phyloP scores from a whole-genome alignment of 495 filamentous ascomycete genomes.

The Terfezia boudieri region DNA sequence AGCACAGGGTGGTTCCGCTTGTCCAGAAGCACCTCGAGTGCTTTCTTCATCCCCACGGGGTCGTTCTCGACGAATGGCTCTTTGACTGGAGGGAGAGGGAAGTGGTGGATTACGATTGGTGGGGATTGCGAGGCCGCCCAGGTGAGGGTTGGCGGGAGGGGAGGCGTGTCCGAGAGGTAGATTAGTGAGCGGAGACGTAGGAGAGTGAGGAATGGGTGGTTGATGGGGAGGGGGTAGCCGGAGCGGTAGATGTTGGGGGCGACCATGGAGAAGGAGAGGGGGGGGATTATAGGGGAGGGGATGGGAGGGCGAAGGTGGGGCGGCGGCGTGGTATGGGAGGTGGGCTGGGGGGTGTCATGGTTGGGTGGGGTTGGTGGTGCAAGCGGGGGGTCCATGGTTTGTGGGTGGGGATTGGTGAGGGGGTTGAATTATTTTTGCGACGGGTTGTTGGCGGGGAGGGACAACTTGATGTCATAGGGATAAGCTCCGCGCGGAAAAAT shows the following conservation, averaged over 20 bases:
- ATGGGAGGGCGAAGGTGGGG: neutral
- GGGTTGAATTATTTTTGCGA: constrained; percentile 2
- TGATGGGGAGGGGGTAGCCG: constrained; percentile 10
- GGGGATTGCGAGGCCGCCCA: constrained; percentile 5
- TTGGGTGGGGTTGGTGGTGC: neutral
- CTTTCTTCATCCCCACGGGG: constrained; percentile 3
- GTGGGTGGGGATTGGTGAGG: constrained; percentile 3
- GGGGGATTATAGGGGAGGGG: constrained; percentile 5
- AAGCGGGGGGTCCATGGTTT: neutral
- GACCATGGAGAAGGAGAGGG: constrained; percentile 11
- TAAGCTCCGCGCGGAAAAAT: neutral
- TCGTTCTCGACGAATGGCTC: constrained; percentile 11
- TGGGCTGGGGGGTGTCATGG: neutral
- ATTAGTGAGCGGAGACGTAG: neutral
- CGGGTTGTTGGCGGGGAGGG: too few species aligned
- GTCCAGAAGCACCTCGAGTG: constrained; percentile 8
- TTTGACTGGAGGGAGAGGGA: constrained; percentile 9
- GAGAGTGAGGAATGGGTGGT: constrained; percentile 1
- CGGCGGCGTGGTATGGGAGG: neutral
- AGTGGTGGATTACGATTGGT: constrained; percentile 8
- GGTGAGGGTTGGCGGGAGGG: constrained; percentile 5
- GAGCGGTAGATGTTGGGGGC: constrained; percentile 11
- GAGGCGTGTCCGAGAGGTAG: constrained; percentile 2
- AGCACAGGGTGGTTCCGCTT: constrained; percentile 10
- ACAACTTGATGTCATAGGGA: neutral